A percentile compares a stretch with the other conserved stretches of the same genome.
These are phyloP conservation scores for Sphenostylis stenocarpa DNA, from an alignment of 306 rosid species.

Conservation along the genomic window DNA sequence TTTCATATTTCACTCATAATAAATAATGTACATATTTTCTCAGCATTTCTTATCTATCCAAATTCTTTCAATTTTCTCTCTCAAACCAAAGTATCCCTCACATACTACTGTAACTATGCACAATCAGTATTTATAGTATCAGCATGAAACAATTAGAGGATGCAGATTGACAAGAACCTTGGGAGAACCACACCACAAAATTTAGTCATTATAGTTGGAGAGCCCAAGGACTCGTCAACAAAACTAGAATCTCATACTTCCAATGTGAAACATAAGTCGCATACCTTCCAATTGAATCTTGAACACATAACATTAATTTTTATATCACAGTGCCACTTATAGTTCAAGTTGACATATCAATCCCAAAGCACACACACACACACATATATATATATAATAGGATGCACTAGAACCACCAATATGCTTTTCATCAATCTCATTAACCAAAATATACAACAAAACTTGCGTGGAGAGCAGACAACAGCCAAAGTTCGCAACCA, in stretches of 20 bases:
- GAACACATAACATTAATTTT: background rate
- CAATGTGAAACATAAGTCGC: background rate
- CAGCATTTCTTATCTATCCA: background rate
- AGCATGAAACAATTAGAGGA: background rate
- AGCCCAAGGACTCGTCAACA: background rate
- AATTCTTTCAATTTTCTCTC: background rate
- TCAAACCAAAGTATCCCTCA: background rate
- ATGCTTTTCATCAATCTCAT: background rate
- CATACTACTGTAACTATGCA: background rate
- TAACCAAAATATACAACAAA: constrained; percentile 32
- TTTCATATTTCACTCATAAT: background rate
- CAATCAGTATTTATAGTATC: constrained; percentile 5
- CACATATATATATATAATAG: background rate
- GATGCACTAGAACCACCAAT: constrained; percentile 8
- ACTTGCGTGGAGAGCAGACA: constrained; percentile 1
- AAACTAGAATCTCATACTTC: background rate
- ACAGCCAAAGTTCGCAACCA: background rate
- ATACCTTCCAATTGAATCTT: background rate
- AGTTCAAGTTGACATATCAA: constrained; percentile 19
- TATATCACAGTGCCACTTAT: background rate
- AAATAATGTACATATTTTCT: background rate
- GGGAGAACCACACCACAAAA: background rate
- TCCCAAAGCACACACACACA: constrained; percentile 10
- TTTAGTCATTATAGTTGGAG: background rate
- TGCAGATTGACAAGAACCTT: background rate